Percentiles rank a stretch among this genome's conserved stretches.
Evolutionary conservation across 371 early-diverging fungal genomes (phyloP).

Genomic region (Gilbertella persicaria): DNA sequence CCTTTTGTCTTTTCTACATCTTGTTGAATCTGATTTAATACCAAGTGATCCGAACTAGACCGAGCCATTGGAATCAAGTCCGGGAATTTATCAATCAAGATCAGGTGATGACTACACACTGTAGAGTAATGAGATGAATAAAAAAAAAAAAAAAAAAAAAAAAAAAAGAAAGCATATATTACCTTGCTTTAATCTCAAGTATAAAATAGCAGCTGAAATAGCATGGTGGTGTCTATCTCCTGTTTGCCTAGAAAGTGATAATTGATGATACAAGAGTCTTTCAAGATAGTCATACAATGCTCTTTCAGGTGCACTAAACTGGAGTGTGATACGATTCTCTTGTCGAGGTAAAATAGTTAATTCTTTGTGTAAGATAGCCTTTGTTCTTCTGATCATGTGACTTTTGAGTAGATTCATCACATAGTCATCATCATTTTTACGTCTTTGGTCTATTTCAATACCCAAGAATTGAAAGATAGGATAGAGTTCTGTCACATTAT

Average conservation of each 20-base stretch:
- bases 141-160: background rate
- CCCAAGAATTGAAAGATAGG: constrained; percentile 41
- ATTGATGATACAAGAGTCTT: constrained; percentile 32
- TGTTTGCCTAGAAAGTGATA: constrained; percentile 3
- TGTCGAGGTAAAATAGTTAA: constrained; percentile 36
- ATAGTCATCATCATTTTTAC: constrained; percentile 30
- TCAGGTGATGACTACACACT: constrained; percentile 42
- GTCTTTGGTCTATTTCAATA: constrained; percentile 19
- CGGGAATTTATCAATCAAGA: constrained; percentile 39
- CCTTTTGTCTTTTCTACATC: constrained; percentile 10
- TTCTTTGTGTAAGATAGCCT: constrained; percentile 16
- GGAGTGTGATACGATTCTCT: constrained; percentile 34
- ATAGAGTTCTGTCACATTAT: constrained; percentile 38
- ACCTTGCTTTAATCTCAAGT: constrained; percentile 45
- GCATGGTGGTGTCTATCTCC: constrained; percentile 16
- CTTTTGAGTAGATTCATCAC: constrained; percentile 27
- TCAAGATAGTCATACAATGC: constrained; percentile 49
- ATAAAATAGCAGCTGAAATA: constrained; percentile 29
- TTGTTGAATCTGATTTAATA: background rate
- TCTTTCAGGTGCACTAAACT: constrained; percentile 37
- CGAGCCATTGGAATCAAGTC: constrained; percentile 34
- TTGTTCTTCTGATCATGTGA: constrained; percentile 46
- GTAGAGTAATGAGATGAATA: background rate
- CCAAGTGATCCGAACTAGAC: constrained; percentile 5
- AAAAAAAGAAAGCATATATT: background rate